Conservation (phyloP, 306 rosid genomes). For the Ceratonia siliqua region DNA sequence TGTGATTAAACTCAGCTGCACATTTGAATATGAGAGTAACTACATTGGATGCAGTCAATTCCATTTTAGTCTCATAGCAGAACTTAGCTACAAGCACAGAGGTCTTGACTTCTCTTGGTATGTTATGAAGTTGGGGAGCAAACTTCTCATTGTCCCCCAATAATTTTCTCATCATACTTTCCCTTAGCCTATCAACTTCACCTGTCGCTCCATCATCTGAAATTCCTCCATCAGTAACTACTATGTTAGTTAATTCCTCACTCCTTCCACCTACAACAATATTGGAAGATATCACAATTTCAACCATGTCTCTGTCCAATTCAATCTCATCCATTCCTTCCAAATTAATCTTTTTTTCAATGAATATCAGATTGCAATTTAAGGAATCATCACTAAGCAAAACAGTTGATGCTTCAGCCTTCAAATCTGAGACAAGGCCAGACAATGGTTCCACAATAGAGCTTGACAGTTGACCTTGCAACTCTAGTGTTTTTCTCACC, state of each 20-base stretch:
- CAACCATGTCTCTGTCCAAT: conserved; percentile 27
- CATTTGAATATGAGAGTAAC: conserved; percentile 68
- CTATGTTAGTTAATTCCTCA: conserved; percentile 36
- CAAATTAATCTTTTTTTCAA: conserved; percentile 25
- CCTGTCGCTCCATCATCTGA: conserved; percentile 36
- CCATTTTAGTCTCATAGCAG: conserved; percentile 80
- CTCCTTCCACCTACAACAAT: conserved; percentile 34
- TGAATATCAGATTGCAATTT: conserved; percentile 32
- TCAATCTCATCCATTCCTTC: conserved; percentile 33
- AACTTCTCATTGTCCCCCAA: conserved; percentile 51
- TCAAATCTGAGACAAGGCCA: conserved; percentile 34
- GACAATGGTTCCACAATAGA: not conserved
- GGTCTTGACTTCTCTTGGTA: conserved; percentile 82
- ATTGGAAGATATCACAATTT: conserved; percentile 30
- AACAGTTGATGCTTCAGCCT: conserved; percentile 22
- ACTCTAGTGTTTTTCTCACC: conserved; percentile 23
- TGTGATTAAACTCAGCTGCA: conserved; percentile 70
- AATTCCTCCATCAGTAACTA: conserved; percentile 33
- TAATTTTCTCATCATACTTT: conserved; percentile 49
- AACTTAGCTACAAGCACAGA: conserved; percentile 67
- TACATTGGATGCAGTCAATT: conserved; percentile 65
- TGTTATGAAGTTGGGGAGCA: conserved; percentile 61
- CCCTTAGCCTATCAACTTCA: conserved; percentile 39
- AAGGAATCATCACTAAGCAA: conserved; percentile 26
- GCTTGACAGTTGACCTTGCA: not conserved